Evolutionary conservation across 176 grass and related monocot species (phyloP).

Genomic region (Oryza australiensis): DNA sequence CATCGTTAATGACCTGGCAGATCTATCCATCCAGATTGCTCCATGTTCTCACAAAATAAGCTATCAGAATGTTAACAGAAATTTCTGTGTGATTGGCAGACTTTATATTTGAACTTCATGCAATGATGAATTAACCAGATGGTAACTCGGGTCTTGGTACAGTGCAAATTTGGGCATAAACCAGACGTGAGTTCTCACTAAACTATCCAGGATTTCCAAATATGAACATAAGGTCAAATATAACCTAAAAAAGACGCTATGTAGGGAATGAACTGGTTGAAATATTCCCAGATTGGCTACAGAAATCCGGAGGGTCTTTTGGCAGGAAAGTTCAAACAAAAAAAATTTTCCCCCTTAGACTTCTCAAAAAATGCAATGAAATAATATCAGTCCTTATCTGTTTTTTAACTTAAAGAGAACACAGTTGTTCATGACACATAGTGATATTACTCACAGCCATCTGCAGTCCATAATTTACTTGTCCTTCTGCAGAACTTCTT

Average conservation of each 20-base stretch:
- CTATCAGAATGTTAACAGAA: slow-evolving; percentile 1
- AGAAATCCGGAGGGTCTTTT: background rate
- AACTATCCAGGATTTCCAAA: background rate
- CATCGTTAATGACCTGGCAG: background rate
- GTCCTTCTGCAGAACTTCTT: slow-evolving; percentile 89
- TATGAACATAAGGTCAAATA: background rate
- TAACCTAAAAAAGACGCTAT: background rate
- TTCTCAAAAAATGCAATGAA: background rate
- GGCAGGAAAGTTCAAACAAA: background rate
- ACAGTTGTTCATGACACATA: slow-evolving; percentile 11
- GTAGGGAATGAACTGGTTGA: background rate
- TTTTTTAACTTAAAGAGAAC: background rate
- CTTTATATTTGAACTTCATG: slow-evolving; percentile 16
- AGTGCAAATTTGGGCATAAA: background rate
- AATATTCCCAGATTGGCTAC: background rate
- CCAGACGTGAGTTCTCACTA: background rate
- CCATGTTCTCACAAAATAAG: slow-evolving; percentile 23
- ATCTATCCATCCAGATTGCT: slow-evolving; percentile 1
- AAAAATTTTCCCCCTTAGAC: slow-evolving; percentile 17
- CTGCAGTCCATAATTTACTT: slow-evolving; percentile 97
- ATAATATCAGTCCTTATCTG: background rate
- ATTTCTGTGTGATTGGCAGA: background rate
- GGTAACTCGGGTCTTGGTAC: background rate
- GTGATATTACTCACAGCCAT: slow-evolving; percentile 69
- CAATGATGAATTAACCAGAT: background rate